Conservation (phyloP, 2,329 filamentous ascomycete species). For the Clonostachys chloroleuca region DNA sequence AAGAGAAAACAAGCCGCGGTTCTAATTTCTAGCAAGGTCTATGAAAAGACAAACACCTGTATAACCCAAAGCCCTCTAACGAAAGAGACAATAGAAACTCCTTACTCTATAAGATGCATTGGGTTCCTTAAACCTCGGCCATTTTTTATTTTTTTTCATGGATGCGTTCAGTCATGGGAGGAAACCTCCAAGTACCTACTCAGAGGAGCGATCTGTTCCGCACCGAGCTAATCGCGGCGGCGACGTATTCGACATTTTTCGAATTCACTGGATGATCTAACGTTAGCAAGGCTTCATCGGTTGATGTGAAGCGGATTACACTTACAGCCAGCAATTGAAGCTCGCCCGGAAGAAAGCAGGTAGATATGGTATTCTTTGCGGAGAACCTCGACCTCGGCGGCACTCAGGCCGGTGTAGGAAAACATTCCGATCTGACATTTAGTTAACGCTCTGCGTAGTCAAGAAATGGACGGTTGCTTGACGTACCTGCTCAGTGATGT, state of each 20-base stretch:
- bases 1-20: too few relatives aligned
- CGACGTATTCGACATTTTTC: constrained; percentile 88
- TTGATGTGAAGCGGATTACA: constrained; percentile 51
- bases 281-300: constrained; percentile 83
- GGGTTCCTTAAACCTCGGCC: too few relatives aligned
- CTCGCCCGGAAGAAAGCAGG: constrained; percentile 3
- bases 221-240: constrained; percentile 19
- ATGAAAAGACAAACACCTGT: too few relatives aligned
- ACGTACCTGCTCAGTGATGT: constrained; percentile 40
- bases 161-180: too few relatives aligned
- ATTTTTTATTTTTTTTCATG: too few relatives aligned
- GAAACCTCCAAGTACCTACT: too few relatives aligned
- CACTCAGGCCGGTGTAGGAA: constrained; percentile 24
- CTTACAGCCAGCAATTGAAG: not conserved
- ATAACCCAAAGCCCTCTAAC: too few relatives aligned
- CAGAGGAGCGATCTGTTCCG: too few relatives aligned
- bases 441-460: too few relatives aligned
- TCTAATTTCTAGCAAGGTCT: too few relatives aligned
- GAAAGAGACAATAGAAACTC: too few relatives aligned
- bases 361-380: constrained; percentile 2
- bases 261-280: constrained; percentile 98
- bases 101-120: too few relatives aligned
- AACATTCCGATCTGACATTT: constrained; percentile 56
- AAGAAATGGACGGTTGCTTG: constrained; percentile 80
- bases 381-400: constrained; percentile 15